A percentile compares a stretch with the other conserved stretches of the same genome.
Evolutionary conservation across 2,329 filamentous ascomycete genomes (phyloP).

Genomic region (Aspergillus fischeri): DNA sequence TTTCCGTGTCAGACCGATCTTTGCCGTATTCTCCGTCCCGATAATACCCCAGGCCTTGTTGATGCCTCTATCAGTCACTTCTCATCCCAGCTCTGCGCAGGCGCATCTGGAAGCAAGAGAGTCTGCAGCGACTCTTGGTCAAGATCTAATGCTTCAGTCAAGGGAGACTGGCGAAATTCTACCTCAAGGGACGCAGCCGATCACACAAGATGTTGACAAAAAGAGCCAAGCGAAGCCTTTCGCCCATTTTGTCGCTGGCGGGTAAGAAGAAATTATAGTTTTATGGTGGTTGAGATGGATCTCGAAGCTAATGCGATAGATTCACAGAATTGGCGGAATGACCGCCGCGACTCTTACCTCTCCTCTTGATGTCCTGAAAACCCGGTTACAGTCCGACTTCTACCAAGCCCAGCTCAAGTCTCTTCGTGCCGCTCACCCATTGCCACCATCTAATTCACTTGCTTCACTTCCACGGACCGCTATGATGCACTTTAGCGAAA

Average conservation of each 20-base stretch:
- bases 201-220: constrained; percentile 14
- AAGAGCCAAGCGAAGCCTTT: constrained; percentile 66
- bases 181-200: constrained; percentile 22
- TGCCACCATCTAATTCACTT: constrained; percentile 44
- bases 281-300: neutral
- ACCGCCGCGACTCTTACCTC: constrained; percentile 88
- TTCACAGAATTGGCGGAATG: constrained; percentile 74
- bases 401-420: constrained; percentile 77
- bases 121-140: constrained; percentile 7
- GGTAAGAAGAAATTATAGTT: constrained; percentile 51
- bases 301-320: constrained; percentile 7
- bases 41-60: constrained; percentile 1
- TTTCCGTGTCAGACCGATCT: neutral
- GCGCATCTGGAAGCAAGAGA: constrained; percentile 18
- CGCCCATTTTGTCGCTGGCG: constrained; percentile 89
- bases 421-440: constrained; percentile 56
- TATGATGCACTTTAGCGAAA: constrained; percentile 75
- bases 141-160: constrained; percentile 25
- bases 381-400: constrained; percentile 87
- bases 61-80: constrained; percentile 21
- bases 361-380: constrained; percentile 90
- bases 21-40: neutral
- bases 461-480: constrained; percentile 64
- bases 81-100: constrained; percentile 24
- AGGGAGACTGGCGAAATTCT: constrained; percentile 37